Evolutionary conservation across 2,329 filamentous ascomycete species (phyloP).

Genomic region (Lachnellula arida): DNA sequence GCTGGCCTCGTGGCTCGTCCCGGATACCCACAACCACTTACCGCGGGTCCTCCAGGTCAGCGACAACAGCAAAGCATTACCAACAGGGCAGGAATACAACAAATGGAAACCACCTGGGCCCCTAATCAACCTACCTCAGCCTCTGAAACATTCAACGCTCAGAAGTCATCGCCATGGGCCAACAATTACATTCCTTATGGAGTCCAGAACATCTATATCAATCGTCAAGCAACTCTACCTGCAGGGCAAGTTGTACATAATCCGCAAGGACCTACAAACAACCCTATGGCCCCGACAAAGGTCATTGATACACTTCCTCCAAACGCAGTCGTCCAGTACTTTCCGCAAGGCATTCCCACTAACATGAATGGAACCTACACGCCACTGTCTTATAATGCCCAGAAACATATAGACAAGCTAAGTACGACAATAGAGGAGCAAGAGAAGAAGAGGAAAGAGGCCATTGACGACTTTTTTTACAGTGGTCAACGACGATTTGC

Average conservation of each 20-base stretch:
- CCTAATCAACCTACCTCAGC: neutral
- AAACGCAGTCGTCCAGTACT: slow-evolving; percentile 23
- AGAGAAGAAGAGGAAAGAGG: slow-evolving; percentile 8
- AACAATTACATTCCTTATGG: neutral
- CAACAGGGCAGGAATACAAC: slow-evolving; percentile 6
- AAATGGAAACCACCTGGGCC: slow-evolving; percentile 9
- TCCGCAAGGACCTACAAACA: neutral
- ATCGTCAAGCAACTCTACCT: neutral
- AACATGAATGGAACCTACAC: slow-evolving; percentile 20
- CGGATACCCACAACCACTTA: slow-evolving; percentile 31
- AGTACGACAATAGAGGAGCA: slow-evolving; percentile 2
- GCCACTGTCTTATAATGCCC: slow-evolving; percentile 14
- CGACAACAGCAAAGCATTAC: slow-evolving; percentile 16
- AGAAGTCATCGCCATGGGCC: slow-evolving; percentile 5
- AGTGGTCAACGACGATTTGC: slow-evolving; percentile 24
- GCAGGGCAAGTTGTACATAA: neutral
- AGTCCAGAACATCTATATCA: slow-evolving; percentile 1
- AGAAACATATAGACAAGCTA: slow-evolving; percentile 8
- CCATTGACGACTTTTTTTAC: slow-evolving; percentile 28
- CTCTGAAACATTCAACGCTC: neutral
- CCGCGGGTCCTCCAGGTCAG: slow-evolving; percentile 33
- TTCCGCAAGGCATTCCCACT: slow-evolving; percentile 25
- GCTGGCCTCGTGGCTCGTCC: slow-evolving; percentile 4
- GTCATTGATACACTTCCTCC: slow-evolving; percentile 27
- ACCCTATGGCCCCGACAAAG: slow-evolving; percentile 4